Evolutionary conservation across 2,329 filamentous ascomycete genomes (phyloP).

Genomic region (Magnaporthiopsis poae): DNA sequence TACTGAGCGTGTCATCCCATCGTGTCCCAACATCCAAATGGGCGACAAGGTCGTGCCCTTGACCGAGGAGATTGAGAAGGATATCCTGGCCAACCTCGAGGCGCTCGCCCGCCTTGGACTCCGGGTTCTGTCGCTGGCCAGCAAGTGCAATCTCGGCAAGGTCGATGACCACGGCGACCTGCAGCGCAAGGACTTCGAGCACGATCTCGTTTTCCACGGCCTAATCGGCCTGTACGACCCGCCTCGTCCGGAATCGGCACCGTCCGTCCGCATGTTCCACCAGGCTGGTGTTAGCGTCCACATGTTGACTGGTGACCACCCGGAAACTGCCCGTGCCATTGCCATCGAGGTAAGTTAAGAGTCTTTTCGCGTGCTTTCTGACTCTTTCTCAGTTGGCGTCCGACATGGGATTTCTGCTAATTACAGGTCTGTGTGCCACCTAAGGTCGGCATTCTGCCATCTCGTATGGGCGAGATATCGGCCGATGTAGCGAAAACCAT

Average conservation of each 20-base stretch:
- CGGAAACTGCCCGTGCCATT: slow-evolving; percentile 49
- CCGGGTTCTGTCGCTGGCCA: slow-evolving; percentile 49
- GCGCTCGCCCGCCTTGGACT: slow-evolving; percentile 45
- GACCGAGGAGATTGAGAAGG: slow-evolving; percentile 36
- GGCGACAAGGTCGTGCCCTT: slow-evolving; percentile 28
- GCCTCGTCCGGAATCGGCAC: slow-evolving; percentile 53
- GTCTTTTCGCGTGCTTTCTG: too few relatives aligned
- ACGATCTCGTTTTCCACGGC: slow-evolving; percentile 52
- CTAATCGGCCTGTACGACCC: slow-evolving; percentile 61
- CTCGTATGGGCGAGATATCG: slow-evolving; percentile 31
- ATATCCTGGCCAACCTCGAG: slow-evolving; percentile 54
- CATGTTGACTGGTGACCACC: slow-evolving; percentile 57
- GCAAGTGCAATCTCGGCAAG: not conserved
- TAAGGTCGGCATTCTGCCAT: slow-evolving; percentile 4
- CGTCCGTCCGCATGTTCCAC: slow-evolving; percentile 44
- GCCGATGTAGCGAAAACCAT: slow-evolving; percentile 40
- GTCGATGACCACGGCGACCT: slow-evolving; percentile 24
- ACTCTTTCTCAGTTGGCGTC: too few relatives aligned
- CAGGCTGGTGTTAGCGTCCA: slow-evolving; percentile 48
- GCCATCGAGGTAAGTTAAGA: slow-evolving; percentile 36
- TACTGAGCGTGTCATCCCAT: slow-evolving; percentile 49
- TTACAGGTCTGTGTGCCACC: too few relatives aligned
- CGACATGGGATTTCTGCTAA: not conserved
- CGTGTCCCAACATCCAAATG: slow-evolving; percentile 32
- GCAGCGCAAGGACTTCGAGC: slow-evolving; percentile 44